Conservation (phyloP, 257 asterid species). For the Capsicum chinense region DNA sequence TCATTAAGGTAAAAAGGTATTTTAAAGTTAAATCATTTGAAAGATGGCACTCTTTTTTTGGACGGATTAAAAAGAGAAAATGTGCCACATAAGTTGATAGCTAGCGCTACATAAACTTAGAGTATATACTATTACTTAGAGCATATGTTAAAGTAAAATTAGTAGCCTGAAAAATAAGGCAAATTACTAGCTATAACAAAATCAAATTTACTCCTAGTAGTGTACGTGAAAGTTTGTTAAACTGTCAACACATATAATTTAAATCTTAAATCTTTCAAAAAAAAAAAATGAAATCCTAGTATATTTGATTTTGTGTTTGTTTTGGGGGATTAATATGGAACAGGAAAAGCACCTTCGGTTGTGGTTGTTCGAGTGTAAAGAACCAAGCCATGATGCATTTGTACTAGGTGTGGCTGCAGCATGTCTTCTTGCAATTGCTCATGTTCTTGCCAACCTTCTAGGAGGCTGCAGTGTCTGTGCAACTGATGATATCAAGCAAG, state of each 20-base stretch:
- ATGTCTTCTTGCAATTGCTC: conserved; percentile 60
- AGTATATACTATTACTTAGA: no score
- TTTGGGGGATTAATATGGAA: not conserved
- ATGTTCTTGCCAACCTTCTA: conserved; percentile 65
- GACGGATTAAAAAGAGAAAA: no score
- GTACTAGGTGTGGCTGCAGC: conserved; percentile 78
- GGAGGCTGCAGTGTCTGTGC: conserved; percentile 62
- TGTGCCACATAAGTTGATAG: no score
- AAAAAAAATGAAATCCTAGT: no score
- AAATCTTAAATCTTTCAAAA: no score
- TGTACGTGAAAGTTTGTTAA: not conserved
- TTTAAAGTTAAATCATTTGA: no score
- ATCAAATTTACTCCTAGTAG: not conserved
- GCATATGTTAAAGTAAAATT: not conserved
- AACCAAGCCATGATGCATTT: conserved; percentile 84
- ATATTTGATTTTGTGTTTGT: not conserved
- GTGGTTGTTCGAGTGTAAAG: conserved; percentile 86
- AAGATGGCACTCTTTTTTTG: no score
- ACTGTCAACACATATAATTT: no score
- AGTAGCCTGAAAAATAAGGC: not conserved
- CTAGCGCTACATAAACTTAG: no score
- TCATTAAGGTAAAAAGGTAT: no score
- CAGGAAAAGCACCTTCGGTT: conserved; percentile 77
- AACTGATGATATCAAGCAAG: conserved; percentile 48
- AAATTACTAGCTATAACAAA: not conserved